A percentile compares a stretch with the other conserved stretches of the same genome.
Evolutionary conservation across 257 asterid species (phyloP).

Genomic region (Przewalskia tangutica): DNA sequence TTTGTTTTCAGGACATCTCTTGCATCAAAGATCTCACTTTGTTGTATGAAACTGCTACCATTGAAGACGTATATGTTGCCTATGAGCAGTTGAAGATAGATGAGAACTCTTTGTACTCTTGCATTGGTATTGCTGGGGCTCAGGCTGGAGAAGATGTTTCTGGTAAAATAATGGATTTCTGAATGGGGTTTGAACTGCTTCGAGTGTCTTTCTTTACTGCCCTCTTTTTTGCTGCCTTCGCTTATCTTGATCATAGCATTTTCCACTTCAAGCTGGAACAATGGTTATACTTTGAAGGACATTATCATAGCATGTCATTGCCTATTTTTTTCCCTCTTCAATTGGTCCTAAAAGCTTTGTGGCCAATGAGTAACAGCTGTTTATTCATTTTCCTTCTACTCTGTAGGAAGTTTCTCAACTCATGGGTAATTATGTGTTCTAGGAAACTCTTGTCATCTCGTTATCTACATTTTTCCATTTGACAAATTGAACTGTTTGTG

Average conservation of each 20-base stretch:
- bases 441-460: not conserved
- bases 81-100: slow-evolving; percentile 83
- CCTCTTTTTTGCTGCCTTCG: not conserved
- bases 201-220: not conserved
- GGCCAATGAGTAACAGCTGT: not conserved
- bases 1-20: slow-evolving; percentile 62
- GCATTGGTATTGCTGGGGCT: slow-evolving; percentile 88
- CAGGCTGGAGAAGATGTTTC: slow-evolving; percentile 65
- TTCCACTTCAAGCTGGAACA: not conserved
- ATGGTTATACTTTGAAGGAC: not conserved
- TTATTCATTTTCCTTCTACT: not conserved
- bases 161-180: slow-evolving; percentile 32
- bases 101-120: slow-evolving; percentile 73
- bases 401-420: not conserved
- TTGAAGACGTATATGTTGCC: slow-evolving; percentile 73
- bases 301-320: not conserved
- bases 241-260: not conserved
- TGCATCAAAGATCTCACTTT: slow-evolving; percentile 84
- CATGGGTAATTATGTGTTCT: not conserved
- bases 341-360: not conserved
- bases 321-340: not conserved
- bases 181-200: not conserved
- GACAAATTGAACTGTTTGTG: not conserved
- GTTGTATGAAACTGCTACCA: slow-evolving; percentile 72
- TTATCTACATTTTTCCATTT: not conserved